Evolutionary conservation across 441 rosid species (phyloP), one percentile per base, ranked within the genome.

Genomic region (Arabidopsis hybrid): DNA sequence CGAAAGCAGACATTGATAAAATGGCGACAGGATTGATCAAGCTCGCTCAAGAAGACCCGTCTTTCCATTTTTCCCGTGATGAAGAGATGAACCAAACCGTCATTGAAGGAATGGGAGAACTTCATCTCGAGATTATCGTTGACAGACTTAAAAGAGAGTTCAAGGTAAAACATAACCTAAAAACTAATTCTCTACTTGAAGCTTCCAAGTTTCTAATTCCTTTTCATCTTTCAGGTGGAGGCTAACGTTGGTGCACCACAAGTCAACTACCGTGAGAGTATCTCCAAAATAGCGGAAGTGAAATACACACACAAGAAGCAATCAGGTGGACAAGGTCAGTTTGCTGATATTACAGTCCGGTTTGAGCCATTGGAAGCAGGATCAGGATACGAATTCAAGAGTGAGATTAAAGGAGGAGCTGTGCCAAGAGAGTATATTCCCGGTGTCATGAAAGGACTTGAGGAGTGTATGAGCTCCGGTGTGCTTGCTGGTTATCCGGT

Each of bases 231-330:
- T 66, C 65, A 91, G 97, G 99, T 95, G 8, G 97, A 91, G 77
- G 99, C 99, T 53, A 91, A 95, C 67, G 94, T 95, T 5, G 99
- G 99, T 67, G 99, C 97, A 31, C 97, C 97, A 2, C 96, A 95
- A 92, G 99, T 95, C 26, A 95, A 95, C 84, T 92, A 92, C 90
- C 92, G 97, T 38, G 99, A 95, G 80, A 95, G 99, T 85, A 95
- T 95, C 80, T 91, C 97, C n/a, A 95, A 80, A 79, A 49, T 83
- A 51, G 45, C 93, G 1, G 97, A 92, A 85, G 96, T 89, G 74
- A 95, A 85, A 82, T 92, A 95, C 63, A 84, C 87, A 43, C 97
- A 95, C 81, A 95, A 95, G 85, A 95, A 95, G 72, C 99, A 95
- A 71, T 95, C 99, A 13, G 96, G 97, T 47, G 97, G 97, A 35